Base-by-base conservation (phyloP, 371 early-diverging fungal genomes). In the Furculomyces boomerangus region DNA sequence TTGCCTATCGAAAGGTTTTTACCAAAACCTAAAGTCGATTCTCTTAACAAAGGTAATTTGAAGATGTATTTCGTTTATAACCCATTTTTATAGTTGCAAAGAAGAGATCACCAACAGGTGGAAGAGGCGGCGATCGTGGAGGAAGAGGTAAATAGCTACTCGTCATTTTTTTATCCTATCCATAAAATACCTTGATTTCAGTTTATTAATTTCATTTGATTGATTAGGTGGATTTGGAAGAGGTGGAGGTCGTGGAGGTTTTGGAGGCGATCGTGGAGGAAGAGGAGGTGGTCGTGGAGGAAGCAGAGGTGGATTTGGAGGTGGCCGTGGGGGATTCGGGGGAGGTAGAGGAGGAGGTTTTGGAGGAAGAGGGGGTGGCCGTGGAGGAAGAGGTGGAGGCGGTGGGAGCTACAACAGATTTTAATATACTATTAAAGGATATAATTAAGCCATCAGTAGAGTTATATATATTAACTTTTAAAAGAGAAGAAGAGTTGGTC, bases 1-100 rank as follows among this genome's bases (percentile, higher is more conserved):
- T 69, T 97, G 51, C 98, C 98, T 26, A 65, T 97, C 59, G 95
- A 97, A 57, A 78, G 94, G 51, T 97, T 97, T 78, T 66, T 97
- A 67, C 94, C 98, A 53, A 94, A 90, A 74, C 94, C 98, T 73
- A 71, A 78, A 81, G 79, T 67, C 47, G 68, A 54, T 14, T 56
- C 66, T 41, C 20, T 54, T 57, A 20, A 62, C 63, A 14, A 61
- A 63, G 20, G 58, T 49, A 43, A 63, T 73, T 39, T 39, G 13
- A 14, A 14, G 39, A n/a, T 39, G 14, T 39, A 39, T 39, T 39
- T 53, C 67, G 77, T 52, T 66, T 69, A 16, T 57, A 35, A 37
- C 22, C 29, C 5, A 25, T 28, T 30, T 48, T 55, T 29, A 2
- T 32, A 63, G 30, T 31, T 55, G 48, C 55, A 16, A 61, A 56